phyloP scores from a whole-genome alignment of 352 stramenopile species.

The Phytopythium vexans region DNA sequence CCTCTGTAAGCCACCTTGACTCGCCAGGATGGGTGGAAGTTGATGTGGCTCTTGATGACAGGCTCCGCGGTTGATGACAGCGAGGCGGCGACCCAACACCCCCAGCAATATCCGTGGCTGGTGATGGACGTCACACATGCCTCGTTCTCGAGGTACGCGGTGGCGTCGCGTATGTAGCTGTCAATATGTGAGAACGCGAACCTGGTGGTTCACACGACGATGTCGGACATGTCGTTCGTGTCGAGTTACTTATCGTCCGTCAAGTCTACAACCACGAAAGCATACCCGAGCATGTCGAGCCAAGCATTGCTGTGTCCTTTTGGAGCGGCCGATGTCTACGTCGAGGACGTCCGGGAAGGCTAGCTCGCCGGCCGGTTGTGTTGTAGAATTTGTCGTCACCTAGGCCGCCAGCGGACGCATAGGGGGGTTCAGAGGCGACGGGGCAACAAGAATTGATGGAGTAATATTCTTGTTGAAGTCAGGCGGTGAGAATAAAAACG shows the following conservation, averaged over 20 bases:
- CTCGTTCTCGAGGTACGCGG: slow-evolving; percentile 24
- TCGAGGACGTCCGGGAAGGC: slow-evolving; percentile 39
- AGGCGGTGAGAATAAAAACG: too few relatives aligned
- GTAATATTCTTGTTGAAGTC: too few relatives aligned
- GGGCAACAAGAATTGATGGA: too few relatives aligned
- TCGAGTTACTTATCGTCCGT: slow-evolving; percentile 20
- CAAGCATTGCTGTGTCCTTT: slow-evolving; percentile 29
- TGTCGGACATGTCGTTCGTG: slow-evolving; percentile 25
- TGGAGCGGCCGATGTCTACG: slow-evolving; percentile 32
- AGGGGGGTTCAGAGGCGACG: not conserved
- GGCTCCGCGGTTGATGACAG: too few relatives aligned
- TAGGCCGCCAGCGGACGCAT: slow-evolving; percentile 1
- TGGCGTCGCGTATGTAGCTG: slow-evolving; percentile 13
- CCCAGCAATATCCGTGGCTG: slow-evolving; percentile 38
- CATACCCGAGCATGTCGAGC: slow-evolving; percentile 30
- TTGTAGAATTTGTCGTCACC: not conserved
- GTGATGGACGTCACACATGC: too few relatives aligned
- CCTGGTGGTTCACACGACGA: not conserved
- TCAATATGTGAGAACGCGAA: not conserved
- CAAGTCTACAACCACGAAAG: slow-evolving; percentile 31
- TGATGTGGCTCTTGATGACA: slow-evolving; percentile 26
- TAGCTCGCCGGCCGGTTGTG: slow-evolving; percentile 15
- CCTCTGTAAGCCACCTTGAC: slow-evolving; percentile 21
- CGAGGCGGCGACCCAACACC: slow-evolving; percentile 21
- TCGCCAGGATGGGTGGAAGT: slow-evolving; percentile 38